Evolutionary conservation across 1,139 yeast genomes (phyloP).

Genomic region (Kodamaea arcana): DNA sequence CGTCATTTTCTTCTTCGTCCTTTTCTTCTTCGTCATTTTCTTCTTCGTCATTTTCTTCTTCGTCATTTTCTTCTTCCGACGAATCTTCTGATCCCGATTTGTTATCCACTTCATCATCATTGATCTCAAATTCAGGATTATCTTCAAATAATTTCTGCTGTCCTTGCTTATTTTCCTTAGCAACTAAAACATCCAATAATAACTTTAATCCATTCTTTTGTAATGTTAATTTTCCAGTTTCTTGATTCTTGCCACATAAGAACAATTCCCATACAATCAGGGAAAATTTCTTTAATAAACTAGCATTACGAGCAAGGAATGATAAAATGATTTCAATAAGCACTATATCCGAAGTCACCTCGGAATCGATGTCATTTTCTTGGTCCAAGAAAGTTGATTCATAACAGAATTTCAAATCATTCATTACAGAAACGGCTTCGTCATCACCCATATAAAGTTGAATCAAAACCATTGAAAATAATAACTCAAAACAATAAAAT

Average conservation of each 20-base stretch:
- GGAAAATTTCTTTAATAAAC: conserved; percentile 67
- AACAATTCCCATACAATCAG: conserved; percentile 70
- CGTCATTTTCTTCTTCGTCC: conserved; percentile 27
- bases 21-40: conserved; percentile 23
- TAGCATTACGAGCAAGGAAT: conserved; percentile 68
- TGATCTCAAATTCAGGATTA: conserved; percentile 45
- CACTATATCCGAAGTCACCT: conserved; percentile 49
- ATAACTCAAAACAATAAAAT: conserved; percentile 54
- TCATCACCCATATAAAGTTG: conserved; percentile 78
- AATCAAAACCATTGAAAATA: conserved; percentile 72
- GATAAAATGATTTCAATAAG: conserved; percentile 79
- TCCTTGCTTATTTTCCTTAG: conserved; percentile 81
- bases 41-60: conserved; percentile 29
- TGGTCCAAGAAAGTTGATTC: conserved; percentile 30
- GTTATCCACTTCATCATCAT: conserved; percentile 16
- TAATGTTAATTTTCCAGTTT: conserved; percentile 25
- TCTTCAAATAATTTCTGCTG: conserved; percentile 72
- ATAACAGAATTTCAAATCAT: conserved; percentile 62
- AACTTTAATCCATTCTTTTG: conserved; percentile 14
- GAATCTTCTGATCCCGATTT: conserved; percentile 25
- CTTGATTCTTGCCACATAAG: conserved; percentile 30
- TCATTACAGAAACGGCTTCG: conserved; percentile 72
- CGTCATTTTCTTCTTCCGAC: conserved; percentile 25
- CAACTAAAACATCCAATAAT: conserved; percentile 44
- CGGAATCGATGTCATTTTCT: conserved; percentile 8